phyloP scores from a whole-genome alignment of 179 eudicot genomes.

The Beta macrorhiza region DNA sequence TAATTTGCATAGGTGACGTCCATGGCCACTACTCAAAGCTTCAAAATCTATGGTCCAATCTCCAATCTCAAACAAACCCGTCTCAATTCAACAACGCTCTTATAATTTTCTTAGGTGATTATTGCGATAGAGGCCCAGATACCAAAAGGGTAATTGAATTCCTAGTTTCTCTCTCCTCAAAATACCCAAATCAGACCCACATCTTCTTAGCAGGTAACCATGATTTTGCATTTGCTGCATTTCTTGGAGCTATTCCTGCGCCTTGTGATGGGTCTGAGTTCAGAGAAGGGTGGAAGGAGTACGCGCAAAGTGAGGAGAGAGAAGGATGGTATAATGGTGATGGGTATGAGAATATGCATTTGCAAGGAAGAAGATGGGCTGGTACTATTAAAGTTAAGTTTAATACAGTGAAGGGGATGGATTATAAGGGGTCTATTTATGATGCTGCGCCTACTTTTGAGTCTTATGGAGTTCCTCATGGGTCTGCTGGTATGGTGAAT shows the following conservation, averaged over 20 bases:
- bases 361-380: constrained; percentile 94
- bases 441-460: constrained; percentile 80
- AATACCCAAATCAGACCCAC: constrained; percentile 67
- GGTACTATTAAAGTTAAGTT: constrained; percentile 55
- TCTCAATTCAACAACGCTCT: constrained; percentile 53
- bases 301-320: constrained; percentile 63
- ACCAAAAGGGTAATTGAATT: constrained; percentile 66
- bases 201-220: constrained; percentile 84
- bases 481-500: constrained; percentile 77
- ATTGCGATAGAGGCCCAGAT: constrained; percentile 81
- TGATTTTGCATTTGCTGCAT: constrained; percentile 76
- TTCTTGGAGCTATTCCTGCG: constrained; percentile 52
- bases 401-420: constrained; percentile 51
- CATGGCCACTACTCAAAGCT: constrained; percentile 75
- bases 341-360: constrained; percentile 73
- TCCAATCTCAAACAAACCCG: constrained; percentile 46
- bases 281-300: constrained; percentile 63
- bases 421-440: constrained; percentile 73
- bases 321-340: constrained; percentile 83
- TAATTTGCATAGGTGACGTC: constrained; percentile 74
- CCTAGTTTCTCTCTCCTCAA: constrained; percentile 51
- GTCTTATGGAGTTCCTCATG: constrained; percentile 86
- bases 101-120: constrained; percentile 82
- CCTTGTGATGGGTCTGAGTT: constrained; percentile 54
- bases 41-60: constrained; percentile 71